Evolutionary conservation across 2,329 filamentous ascomycete genomes (phyloP), one percentile per base, ranked within the genome.

Genomic region (Tolypocladium pustulatum): DNA sequence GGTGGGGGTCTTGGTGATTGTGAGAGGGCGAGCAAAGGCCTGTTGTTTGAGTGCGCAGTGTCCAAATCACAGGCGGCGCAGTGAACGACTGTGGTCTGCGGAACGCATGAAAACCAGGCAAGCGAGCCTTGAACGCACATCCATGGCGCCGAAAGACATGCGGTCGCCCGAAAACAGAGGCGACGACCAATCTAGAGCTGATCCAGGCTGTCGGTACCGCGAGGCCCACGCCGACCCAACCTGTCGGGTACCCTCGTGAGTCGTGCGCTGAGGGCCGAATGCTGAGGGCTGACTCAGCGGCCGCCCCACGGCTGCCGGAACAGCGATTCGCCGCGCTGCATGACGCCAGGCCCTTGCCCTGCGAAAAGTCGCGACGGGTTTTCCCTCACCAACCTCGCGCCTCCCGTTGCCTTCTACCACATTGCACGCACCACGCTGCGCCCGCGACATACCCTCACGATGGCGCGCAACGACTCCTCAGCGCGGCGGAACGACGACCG

Each of bases 391-490:
- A 34, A 53, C 10, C n/a, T 22, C 30, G 30, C 49, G 46, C 40
- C 8, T 10, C 22, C 41, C 12, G 22, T 5, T 46, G 22, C 10
- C n/a, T 22, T 9, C 27, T 32, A 20, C 27, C 17, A 52, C 49
- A 53, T 22, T 20, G 49, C 30, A 53, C 49, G 20, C 49, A 53
- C 20, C 17, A 36, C 49, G 49, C 32, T 27, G 49, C 49, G 49
- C 27, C 43, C 3, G 13, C 38, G 40, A 36, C 30, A 25, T 15
- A 13, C n/a, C 22, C 20, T 10, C 55, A 51, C 7, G 27, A 64
- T 59, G 58, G 49, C 58, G 55, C 58, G 58, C 51, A 57, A 55
- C 58, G 58, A 55, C n/a, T 27, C n/a, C 25, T n/a, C 54, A 30
- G 6, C 49, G 34, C 40, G 55, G 40, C 58, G 58, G 37, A 15